Evolutionary conservation across 257 asterid genomes (phyloP), one percentile per base, ranked within the genome.

Genomic region (Capsicum baccatum): DNA sequence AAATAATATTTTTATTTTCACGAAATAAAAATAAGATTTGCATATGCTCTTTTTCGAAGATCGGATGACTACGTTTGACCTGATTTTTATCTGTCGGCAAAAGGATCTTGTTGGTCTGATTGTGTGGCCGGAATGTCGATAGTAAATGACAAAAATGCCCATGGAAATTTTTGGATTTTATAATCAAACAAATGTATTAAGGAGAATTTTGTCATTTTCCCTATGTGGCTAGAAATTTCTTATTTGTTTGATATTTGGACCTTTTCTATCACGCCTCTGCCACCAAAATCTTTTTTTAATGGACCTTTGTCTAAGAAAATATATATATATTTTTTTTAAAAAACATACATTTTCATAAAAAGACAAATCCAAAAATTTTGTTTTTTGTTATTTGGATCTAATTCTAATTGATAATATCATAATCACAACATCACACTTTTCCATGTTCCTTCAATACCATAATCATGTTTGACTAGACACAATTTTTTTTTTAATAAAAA

Each of bases 61-160:
- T 39, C 4, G 0, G 44, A 39, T 39, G 74, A 85, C 80, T 21
- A 19, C n/a, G 87, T 91, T 89, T 92, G 94, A 90, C 92, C 85
- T 83, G 79, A 74, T 82, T 83, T 74, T 47, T 56, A 78, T 48
- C 71, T 90, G 93, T 92, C 95, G 95, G 97, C 88, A 71, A 87
- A 83, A 21, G 85, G 85, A 92, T 87, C 91, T 84, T 52, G 84
- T 70, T 70, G 81, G 91, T 87, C 90, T 85, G 93, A 91, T 91
- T 88, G 47, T 82, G 85, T 90, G 88, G 91, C 91, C 93, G 93
- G 94, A 79, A 67, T 93, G 93, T 89, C 85, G 86, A 83, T 58
- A 1, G 21, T 8, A 33, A 91, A 85, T 88, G 89, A 85, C 96
- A 4, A 87, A 79, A n/a, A 50, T 84, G 68, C 88, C 97, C 92